A percentile compares a stretch with the other conserved stretches of the same genome.
Evolutionary conservation across 805 yeast genomes (phyloP).

Genomic region (Diddensiella santjacobensis): DNA sequence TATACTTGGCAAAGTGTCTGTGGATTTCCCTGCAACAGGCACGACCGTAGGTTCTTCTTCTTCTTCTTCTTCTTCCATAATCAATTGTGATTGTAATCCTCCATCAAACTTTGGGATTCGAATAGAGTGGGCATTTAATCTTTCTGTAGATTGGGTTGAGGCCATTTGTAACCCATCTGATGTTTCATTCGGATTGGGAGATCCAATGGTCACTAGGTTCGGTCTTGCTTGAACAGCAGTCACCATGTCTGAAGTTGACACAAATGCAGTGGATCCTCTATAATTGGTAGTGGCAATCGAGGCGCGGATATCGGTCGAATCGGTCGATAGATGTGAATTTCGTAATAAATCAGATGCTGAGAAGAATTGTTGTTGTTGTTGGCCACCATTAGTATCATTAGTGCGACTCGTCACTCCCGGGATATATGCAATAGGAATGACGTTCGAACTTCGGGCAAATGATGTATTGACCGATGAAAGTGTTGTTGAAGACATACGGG

Average conservation of each 20-base stretch:
- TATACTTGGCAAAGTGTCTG: neutral
- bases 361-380: conserved; percentile 26
- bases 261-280: conserved; percentile 43
- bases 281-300: conserved; percentile 39
- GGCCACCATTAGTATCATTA: conserved; percentile 16
- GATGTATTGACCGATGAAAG: conserved; percentile 47
- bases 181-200: neutral
- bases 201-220: conserved; percentile 44
- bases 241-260: conserved; percentile 42
- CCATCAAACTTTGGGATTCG: conserved; percentile 28
- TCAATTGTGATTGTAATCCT: conserved; percentile 25
- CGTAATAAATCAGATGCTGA: conserved; percentile 27
- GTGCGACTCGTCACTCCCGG: conserved; percentile 68
- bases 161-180: conserved; percentile 1
- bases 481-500: conserved; percentile 23
- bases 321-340: conserved; percentile 20
- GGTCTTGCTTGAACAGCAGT: conserved; percentile 79
- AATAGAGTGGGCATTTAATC: conserved; percentile 30
- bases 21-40: neutral
- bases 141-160: conserved; percentile 14
- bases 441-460: conserved; percentile 77
- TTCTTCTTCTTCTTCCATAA: conserved; percentile 25
- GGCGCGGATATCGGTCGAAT: conserved; percentile 29
- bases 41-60: conserved; percentile 6
- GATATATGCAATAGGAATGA: conserved; percentile 86